A percentile compares a stretch with the other conserved stretches of the same genome.
Conservation (phyloP, 192 early-diverging fungal genomes). For the Podila minutissima region DNA sequence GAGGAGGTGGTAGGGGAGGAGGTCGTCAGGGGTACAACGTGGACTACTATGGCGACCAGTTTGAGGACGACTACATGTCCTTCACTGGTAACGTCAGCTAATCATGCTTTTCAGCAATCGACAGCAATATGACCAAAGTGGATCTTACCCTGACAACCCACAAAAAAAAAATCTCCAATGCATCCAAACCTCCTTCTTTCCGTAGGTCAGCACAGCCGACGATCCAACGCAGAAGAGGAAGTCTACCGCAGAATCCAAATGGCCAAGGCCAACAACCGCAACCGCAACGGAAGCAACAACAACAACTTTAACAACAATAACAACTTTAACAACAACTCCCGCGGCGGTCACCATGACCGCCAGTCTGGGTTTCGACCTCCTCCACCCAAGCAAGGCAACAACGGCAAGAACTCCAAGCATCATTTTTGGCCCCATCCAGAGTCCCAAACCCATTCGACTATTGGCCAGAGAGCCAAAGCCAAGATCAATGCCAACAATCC, state of each 20-base stretch:
- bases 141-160: neutral
- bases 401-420: conserved; percentile 50
- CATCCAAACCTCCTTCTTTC: too few relatives aligned
- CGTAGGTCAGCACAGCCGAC: neutral
- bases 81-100: conserved; percentile 14
- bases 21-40: conserved; percentile 1
- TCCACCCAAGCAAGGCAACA: conserved; percentile 30
- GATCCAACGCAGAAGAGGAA: conserved; percentile 2
- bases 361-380: conserved; percentile 13
- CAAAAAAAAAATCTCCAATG: too few relatives aligned
- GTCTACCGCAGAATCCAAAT: neutral
- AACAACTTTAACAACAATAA: neutral
- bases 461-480: neutral
- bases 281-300: neutral
- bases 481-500: conserved; percentile 3
- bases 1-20: neutral
- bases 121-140: neutral
- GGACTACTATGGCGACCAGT: conserved; percentile 18
- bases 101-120: neutral
- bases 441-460: conserved; percentile 7
- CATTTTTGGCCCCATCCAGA: conserved; percentile 37
- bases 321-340: neutral
- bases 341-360: neutral
- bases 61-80: conserved; percentile 30
- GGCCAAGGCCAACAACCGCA: neutral